phyloP scores from a whole-genome alignment of 2,329 filamentous ascomycete genomes.

The Ascochyta viciae-villosae region DNA sequence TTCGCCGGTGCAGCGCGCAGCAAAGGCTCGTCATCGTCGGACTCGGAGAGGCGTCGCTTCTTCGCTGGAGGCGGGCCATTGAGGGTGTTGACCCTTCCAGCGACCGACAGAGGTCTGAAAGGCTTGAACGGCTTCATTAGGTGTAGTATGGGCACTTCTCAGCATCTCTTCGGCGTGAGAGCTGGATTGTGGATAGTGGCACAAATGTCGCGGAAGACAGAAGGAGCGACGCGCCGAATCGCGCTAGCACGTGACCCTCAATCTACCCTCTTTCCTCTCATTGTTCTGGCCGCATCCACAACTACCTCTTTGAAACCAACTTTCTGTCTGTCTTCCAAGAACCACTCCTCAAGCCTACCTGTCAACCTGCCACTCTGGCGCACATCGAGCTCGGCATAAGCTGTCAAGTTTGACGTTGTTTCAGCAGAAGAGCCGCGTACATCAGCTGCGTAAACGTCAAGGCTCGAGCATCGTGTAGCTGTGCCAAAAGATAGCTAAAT shows the following conservation, averaged over 20 bases:
- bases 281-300: not conserved
- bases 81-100: conserved; percentile 31
- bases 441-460: not conserved
- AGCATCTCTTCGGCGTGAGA: conserved; percentile 4
- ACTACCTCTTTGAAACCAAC: not conserved
- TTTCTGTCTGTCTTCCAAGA: not conserved
- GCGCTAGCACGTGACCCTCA: conserved; percentile 10
- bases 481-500: not conserved
- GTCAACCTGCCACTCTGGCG: not conserved
- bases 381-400: conserved; percentile 3
- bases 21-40: conserved; percentile 32
- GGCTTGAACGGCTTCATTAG: conserved; percentile 34
- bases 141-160: not conserved
- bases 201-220: not conserved
- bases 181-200: not conserved
- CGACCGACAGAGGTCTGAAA: conserved; percentile 45
- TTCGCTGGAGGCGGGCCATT: conserved; percentile 48
- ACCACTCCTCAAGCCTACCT: not conserved
- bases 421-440: conserved; percentile 5
- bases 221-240: not conserved
- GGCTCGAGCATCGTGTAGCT: not conserved
- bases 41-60: conserved; percentile 50
- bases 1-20: conserved; percentile 25
- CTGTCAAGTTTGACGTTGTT: conserved; percentile 13
- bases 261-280: not conserved